phyloP scores from a whole-genome alignment of 2,329 filamentous ascomycete species.

The Aspergillus terreus region DNA sequence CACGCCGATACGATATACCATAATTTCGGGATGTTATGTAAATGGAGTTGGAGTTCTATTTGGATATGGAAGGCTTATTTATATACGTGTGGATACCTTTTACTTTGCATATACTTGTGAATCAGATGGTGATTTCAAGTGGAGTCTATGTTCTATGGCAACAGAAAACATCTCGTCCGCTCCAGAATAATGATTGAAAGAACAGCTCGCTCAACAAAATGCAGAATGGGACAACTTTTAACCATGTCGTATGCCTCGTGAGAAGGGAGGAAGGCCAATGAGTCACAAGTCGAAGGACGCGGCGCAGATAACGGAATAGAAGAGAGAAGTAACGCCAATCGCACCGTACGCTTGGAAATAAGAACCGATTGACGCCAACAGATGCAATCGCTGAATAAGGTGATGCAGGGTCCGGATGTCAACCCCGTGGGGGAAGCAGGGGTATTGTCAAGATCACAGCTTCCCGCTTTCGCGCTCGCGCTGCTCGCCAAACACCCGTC shows the following conservation, averaged over 20 bases:
- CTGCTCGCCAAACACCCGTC: slow-evolving; percentile 88
- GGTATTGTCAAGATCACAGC: slow-evolving; percentile 22
- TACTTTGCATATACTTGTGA: no score
- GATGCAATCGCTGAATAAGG: slow-evolving; percentile 31
- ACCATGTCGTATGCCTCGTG: slow-evolving; percentile 10
- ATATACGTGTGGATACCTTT: no score
- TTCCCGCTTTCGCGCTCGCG: slow-evolving; percentile 58
- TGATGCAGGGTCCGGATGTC: slow-evolving; percentile 3
- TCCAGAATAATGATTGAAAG: neutral
- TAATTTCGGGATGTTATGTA: neutral
- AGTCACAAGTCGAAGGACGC: neutral
- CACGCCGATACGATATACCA: neutral
- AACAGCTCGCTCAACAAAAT: neutral
- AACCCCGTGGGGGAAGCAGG: neutral
- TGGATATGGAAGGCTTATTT: no score
- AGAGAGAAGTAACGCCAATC: slow-evolving; percentile 18
- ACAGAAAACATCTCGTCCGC: neutral
- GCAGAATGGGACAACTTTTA: neutral
- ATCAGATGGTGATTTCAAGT: neutral
- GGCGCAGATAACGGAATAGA: neutral
- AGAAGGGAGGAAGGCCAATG: neutral
- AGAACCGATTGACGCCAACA: slow-evolving; percentile 21
- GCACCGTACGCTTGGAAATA: slow-evolving; percentile 20
- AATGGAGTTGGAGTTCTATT: no score
- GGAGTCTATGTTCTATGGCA: neutral